Evolutionary conservation across 179 eudicot genomes (phyloP).

Genomic region (Pouteria campechiana): DNA sequence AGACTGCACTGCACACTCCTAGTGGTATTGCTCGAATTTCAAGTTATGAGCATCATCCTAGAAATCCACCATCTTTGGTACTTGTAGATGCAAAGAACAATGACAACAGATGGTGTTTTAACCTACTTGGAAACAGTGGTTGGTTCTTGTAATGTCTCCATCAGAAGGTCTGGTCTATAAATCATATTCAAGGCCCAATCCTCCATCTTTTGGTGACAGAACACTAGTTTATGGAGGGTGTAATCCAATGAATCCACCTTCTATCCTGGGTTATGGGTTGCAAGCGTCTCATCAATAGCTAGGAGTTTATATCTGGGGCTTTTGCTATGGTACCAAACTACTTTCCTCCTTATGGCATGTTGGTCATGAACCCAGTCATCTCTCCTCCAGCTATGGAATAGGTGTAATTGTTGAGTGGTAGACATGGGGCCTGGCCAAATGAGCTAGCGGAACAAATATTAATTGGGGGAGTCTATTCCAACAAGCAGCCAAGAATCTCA

Average conservation of each 20-base stretch:
- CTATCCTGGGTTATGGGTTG: slow-evolving; percentile 28
- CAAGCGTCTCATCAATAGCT: slow-evolving; percentile 30
- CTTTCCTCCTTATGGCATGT: slow-evolving; percentile 73
- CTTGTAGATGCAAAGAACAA: slow-evolving; percentile 22
- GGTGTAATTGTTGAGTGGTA: slow-evolving; percentile 18
- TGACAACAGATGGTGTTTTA: slow-evolving; percentile 35
- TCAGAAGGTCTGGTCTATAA: slow-evolving; percentile 92
- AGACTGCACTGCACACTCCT: slow-evolving; percentile 25
- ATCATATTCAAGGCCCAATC: slow-evolving; percentile 78
- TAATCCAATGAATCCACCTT: slow-evolving; percentile 19
- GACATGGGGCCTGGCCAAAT: slow-evolving; percentile 19
- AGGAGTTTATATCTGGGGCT: slow-evolving; percentile 34
- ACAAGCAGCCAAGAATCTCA: slow-evolving; percentile 24
- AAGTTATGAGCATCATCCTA: slow-evolving; percentile 15
- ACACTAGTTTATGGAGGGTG: slow-evolving; percentile 29
- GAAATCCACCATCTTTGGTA: slow-evolving; percentile 20
- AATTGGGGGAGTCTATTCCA: slow-evolving; percentile 10
- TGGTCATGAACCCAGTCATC: slow-evolving; percentile 27
- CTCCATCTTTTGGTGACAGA: slow-evolving; percentile 29
- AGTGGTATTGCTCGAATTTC: slow-evolving; percentile 33
- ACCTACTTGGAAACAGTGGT: slow-evolving; percentile 75
- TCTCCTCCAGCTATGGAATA: slow-evolving; percentile 48
- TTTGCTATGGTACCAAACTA: slow-evolving; percentile 41
- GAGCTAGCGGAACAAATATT: slow-evolving; percentile 19
- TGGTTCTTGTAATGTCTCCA: slow-evolving; percentile 89